Percentiles rank a stretch among this genome's conserved stretches.
Conservation (phyloP, 495 filamentous ascomycete species). For the Lophium mytilinum region DNA sequence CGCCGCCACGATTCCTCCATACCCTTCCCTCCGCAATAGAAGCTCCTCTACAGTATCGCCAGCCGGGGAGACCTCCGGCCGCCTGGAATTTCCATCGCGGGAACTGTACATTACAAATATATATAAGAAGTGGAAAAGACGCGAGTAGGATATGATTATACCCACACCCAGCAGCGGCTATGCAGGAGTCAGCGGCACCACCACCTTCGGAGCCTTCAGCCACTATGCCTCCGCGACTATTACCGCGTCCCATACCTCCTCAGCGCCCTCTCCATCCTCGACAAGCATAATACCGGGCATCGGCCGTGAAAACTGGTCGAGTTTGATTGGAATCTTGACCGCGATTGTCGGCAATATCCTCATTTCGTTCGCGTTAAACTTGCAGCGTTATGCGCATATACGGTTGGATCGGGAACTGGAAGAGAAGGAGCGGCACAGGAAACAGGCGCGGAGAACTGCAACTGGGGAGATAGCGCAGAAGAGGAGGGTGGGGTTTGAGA, state of each 20-base stretch:
- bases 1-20: neutral
- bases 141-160: neutral
- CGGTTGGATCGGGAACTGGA: conserved; percentile 52
- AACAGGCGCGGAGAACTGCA: conserved; percentile 15
- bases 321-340: conserved; percentile 86
- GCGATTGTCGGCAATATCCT: conserved; percentile 87
- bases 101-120: neutral
- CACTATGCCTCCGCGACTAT: conserved; percentile 14
- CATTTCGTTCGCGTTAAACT: conserved; percentile 91
- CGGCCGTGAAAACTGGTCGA: conserved; percentile 54
- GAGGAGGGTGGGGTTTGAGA: conserved; percentile 13
- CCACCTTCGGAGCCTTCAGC: neutral
- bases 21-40: neutral
- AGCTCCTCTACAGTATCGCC: neutral
- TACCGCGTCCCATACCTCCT: neutral
- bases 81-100: neutral
- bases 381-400: conserved; percentile 92
- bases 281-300: neutral
- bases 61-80: neutral
- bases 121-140: too few species aligned
- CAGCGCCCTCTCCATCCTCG: neutral
- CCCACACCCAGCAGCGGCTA: neutral
- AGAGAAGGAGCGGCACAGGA: conserved; percentile 32
- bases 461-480: conserved; percentile 23
- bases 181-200: conserved; percentile 4